A percentile compares a stretch with the other conserved stretches of the same genome.
Conservation (phyloP, 2,329 filamentous ascomycete genomes). For the Colletotrichum sidae region DNA sequence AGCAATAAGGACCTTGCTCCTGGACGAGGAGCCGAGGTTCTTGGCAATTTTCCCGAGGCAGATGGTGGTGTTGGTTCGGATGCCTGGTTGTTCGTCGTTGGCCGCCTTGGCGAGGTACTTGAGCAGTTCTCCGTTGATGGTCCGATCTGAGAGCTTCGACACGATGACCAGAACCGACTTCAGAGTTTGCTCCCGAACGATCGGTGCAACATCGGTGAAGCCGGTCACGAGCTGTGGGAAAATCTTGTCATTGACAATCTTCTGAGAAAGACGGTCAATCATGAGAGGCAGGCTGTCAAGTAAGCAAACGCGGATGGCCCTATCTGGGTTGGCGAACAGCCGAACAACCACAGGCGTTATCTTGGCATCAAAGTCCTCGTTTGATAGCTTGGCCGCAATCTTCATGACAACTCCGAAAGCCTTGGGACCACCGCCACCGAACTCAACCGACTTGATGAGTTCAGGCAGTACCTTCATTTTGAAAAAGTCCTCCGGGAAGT, state of each 20-base stretch:
- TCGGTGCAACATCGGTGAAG: slow-evolving; percentile 90
- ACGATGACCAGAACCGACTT: slow-evolving; percentile 93
- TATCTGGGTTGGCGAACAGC: slow-evolving; percentile 90
- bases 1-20: slow-evolving; percentile 91
- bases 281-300: slow-evolving; percentile 89
- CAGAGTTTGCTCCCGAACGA: slow-evolving; percentile 94
- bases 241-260: slow-evolving; percentile 93
- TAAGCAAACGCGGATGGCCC: slow-evolving; percentile 90
- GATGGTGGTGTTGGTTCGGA: slow-evolving; percentile 97
- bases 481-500: slow-evolving; percentile 98
- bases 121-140: slow-evolving; percentile 92
- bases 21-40: slow-evolving; percentile 80
- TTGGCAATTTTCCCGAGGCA: slow-evolving; percentile 96
- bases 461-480: slow-evolving; percentile 97
- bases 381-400: slow-evolving; percentile 86
- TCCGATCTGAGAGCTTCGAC: slow-evolving; percentile 88
- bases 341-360: slow-evolving; percentile 89
- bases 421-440: slow-evolving; percentile 93
- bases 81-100: slow-evolving; percentile 97
- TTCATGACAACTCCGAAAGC: slow-evolving; percentile 91
- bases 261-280: slow-evolving; percentile 90
- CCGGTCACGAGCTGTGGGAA: slow-evolving; percentile 96
- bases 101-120: slow-evolving; percentile 94
- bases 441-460: slow-evolving; percentile 98
- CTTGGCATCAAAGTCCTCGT: slow-evolving; percentile 88